Evolutionary conservation across 2,329 filamentous ascomycete species (phyloP), one percentile per base, ranked within the genome.

Genomic region (Aspergillus piperis): DNA sequence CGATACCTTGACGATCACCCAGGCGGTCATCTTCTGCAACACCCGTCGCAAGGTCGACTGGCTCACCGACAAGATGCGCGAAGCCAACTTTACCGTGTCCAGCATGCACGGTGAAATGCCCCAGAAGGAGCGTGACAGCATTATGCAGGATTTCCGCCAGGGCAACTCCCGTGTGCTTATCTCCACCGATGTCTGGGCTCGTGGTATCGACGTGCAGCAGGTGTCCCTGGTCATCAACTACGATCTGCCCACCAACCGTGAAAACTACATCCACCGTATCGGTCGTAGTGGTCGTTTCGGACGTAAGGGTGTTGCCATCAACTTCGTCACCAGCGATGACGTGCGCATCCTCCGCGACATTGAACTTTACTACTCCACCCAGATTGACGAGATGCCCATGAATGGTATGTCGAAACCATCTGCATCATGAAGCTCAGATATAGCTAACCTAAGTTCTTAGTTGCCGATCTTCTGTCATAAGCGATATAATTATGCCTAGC

Each of bases 61-160:
- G 95, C 82, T 99, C 62, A 98, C 95, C 4, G 95, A 99, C 81
- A 99, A 99, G 84, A 96, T 99, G 91, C 90, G 92, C 65, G 95
- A 97, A 77, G 92, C 92, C 71, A 97, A 99, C 81, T 99, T 99
- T 78, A 99, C 95, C 0, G 95, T 99, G 67, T 96, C 91, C 70
- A 94, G 91, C 70, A 99, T 99, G 95, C 95, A 99, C 75, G 95
- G 95, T 68, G 95, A 99, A 72, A 99, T 99, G 95, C 92, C 93
- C 23, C 95, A 99, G 77, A 95, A 95, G 80, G 93, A 98, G 79
- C 89, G 95, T 70, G 95, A 99, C 81, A 94, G 91, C 78, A 99
- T 99, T 74, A 99, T 99, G 95, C 91, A 96, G 76, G 95, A 99
- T 73, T 99, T 99, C 82, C 86, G 95, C 67, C 93, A 96, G 79